Evolutionary conservation across 2,329 filamentous ascomycete species (phyloP).

Genomic region (Fusarium tanahbumbuense): DNA sequence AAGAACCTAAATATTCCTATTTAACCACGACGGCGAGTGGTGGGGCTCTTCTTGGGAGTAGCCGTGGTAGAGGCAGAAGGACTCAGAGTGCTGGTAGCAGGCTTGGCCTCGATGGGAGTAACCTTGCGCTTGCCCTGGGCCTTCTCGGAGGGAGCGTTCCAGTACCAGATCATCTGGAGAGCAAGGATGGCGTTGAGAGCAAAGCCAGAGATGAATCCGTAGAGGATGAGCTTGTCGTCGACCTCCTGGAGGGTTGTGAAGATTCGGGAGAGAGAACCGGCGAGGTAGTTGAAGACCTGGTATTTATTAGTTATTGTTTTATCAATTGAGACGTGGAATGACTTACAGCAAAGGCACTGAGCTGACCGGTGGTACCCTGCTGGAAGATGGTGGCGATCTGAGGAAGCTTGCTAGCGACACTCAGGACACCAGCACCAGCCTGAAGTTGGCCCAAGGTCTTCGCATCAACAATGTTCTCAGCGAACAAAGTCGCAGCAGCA

Average conservation of each 20-base stretch:
- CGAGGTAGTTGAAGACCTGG: slow-evolving; percentile 97
- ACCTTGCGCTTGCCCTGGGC: slow-evolving; percentile 57
- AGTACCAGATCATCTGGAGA: slow-evolving; percentile 94
- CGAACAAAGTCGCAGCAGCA: slow-evolving; percentile 77
- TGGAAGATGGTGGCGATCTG: slow-evolving; percentile 90
- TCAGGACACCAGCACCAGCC: slow-evolving; percentile 83
- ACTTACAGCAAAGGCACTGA: slow-evolving; percentile 94
- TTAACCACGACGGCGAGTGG: slow-evolving; percentile 59
- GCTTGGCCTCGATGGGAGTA: slow-evolving; percentile 44
- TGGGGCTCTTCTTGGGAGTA: slow-evolving; percentile 56
- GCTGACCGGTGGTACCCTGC: slow-evolving; percentile 90
- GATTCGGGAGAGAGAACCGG: slow-evolving; percentile 91
- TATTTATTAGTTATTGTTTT: neutral
- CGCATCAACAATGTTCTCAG: slow-evolving; percentile 71
- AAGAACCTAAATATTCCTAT: slow-evolving; percentile 23
- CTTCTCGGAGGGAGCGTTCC: slow-evolving; percentile 75
- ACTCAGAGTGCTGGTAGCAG: slow-evolving; percentile 39
- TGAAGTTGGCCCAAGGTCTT: slow-evolving; percentile 79
- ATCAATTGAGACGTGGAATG: rapidly evolving
- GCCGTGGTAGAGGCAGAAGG: slow-evolving; percentile 42
- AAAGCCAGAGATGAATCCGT: slow-evolving; percentile 93
- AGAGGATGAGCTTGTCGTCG: slow-evolving; percentile 94
- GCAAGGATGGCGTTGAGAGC: slow-evolving; percentile 88
- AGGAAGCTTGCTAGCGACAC: slow-evolving; percentile 90
- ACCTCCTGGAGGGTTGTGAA: slow-evolving; percentile 99